Evolutionary conservation across 257 asterid species (phyloP).

Genomic region (Solanum medicagineum): DNA sequence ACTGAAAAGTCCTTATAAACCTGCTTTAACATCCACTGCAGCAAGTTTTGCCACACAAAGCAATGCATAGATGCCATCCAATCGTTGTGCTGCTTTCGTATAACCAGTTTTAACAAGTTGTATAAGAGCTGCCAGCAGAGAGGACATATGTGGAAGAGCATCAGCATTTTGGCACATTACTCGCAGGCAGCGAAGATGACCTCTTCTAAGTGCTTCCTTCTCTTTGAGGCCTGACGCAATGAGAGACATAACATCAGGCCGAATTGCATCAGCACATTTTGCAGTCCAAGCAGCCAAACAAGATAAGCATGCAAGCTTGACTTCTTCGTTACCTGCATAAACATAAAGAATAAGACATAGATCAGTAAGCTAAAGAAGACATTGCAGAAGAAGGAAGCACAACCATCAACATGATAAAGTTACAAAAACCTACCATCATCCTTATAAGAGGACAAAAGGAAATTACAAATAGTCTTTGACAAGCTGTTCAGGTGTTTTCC

Average conservation of each 20-base stretch:
- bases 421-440: slow-evolving; percentile 69
- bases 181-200: slow-evolving; percentile 78
- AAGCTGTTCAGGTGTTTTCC: slow-evolving; percentile 76
- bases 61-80: slow-evolving; percentile 93
- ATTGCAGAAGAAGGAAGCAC: background rate
- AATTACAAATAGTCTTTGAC: slow-evolving; percentile 61
- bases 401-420: slow-evolving; percentile 4
- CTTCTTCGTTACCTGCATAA: slow-evolving; percentile 89
- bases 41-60: slow-evolving; percentile 65
- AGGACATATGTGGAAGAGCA: slow-evolving; percentile 62
- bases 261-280: slow-evolving; percentile 60
- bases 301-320: slow-evolving; percentile 68
- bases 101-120: slow-evolving; percentile 93
- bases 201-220: slow-evolving; percentile 84
- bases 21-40: slow-evolving; percentile 88
- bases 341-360: background rate
- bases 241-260: slow-evolving; percentile 44
- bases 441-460: slow-evolving; percentile 68
- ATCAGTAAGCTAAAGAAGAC: background rate
- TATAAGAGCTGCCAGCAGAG: slow-evolving; percentile 71
- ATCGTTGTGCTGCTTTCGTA: slow-evolving; percentile 79
- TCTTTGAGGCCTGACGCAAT: slow-evolving; percentile 77
- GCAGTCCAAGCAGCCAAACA: slow-evolving; percentile 77
- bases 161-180: slow-evolving; percentile 58
- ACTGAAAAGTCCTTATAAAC: slow-evolving; percentile 20